Evolutionary conservation across 805 yeast species (phyloP).

Genomic region (Zygoascus biomembranicola): DNA sequence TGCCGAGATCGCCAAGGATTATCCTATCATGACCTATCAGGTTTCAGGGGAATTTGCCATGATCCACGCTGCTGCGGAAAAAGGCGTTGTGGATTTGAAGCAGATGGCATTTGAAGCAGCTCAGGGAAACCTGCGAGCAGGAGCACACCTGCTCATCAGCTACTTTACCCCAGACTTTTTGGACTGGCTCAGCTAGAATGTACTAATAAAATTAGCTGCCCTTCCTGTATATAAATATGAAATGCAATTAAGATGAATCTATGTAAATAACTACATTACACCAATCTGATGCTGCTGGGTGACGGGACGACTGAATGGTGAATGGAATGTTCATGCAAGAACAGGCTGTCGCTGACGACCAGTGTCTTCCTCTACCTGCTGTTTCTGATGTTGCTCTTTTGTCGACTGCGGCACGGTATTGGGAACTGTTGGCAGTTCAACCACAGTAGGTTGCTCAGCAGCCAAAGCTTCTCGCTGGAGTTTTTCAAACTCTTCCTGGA

Average conservation of each 20-base stretch:
- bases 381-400: constrained; percentile 2
- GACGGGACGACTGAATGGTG: too few species aligned
- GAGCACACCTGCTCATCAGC: constrained; percentile 84
- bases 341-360: constrained; percentile 8
- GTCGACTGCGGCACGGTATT: neutral
- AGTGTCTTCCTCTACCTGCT: neutral
- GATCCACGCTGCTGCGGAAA: constrained; percentile 97
- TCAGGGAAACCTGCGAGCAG: constrained; percentile 88
- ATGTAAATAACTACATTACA: too few species aligned
- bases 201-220: neutral
- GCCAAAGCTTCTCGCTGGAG: constrained; percentile 15
- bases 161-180: constrained; percentile 94
- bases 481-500: constrained; percentile 25
- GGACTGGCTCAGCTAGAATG: constrained; percentile 58
- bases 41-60: constrained; percentile 97
- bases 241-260: neutral
- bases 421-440: constrained; percentile 6
- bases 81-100: constrained; percentile 82
- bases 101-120: constrained; percentile 74
- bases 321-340: constrained; percentile 6
- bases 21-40: constrained; percentile 91
- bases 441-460: neutral
- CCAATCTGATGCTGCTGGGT: too few species aligned
- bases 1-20: constrained; percentile 65
- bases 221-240: constrained; percentile 1